A percentile compares a stretch with the other conserved stretches of the same genome.
These are phyloP conservation scores for Aspergillus costaricaensis DNA, from an alignment of 2,329 filamentous ascomycete species.

Conservation along the genomic window DNA sequence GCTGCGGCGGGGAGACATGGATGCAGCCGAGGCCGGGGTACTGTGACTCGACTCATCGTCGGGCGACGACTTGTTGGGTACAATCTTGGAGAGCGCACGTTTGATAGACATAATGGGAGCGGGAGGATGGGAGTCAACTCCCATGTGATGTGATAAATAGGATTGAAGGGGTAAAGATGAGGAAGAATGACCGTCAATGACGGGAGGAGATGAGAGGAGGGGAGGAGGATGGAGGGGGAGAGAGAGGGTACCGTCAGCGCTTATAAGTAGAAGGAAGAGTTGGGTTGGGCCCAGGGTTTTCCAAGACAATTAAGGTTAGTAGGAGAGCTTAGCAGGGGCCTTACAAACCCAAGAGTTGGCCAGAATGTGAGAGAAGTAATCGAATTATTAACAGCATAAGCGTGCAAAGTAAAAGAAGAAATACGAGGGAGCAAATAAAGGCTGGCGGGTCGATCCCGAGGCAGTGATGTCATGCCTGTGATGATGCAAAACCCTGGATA, in stretches of 20 bases:
- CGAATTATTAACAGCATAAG: too few species aligned
- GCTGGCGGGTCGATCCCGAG: background rate
- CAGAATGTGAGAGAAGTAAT: slow-evolving; percentile 1
- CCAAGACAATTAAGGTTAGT: background rate
- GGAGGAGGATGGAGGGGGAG: background rate
- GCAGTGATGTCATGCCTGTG: background rate
- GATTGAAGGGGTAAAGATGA: background rate
- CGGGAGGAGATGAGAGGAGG: background rate
- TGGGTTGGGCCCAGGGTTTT: background rate
- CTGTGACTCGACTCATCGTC: slow-evolving; percentile 29
- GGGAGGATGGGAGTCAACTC: background rate
- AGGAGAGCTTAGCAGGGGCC: background rate
- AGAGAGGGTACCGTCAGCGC: background rate
- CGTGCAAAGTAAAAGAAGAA: slow-evolving; percentile 5
- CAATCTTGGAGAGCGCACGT: slow-evolving; percentile 46
- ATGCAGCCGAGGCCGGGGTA: slow-evolving; percentile 19
- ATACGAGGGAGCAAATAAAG: background rate
- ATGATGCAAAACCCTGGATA: background rate
- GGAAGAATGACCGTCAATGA: background rate
- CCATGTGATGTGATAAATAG: background rate
- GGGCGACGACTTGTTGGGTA: slow-evolving; percentile 20
- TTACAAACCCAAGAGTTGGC: background rate
- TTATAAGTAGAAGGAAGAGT: background rate
- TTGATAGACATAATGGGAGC: slow-evolving; percentile 50
- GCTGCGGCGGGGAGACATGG: slow-evolving; percentile 40